Evolutionary conservation across 768 basidiomycete genomes (phyloP).

Genomic region (Sistotremastrum suecicum): DNA sequence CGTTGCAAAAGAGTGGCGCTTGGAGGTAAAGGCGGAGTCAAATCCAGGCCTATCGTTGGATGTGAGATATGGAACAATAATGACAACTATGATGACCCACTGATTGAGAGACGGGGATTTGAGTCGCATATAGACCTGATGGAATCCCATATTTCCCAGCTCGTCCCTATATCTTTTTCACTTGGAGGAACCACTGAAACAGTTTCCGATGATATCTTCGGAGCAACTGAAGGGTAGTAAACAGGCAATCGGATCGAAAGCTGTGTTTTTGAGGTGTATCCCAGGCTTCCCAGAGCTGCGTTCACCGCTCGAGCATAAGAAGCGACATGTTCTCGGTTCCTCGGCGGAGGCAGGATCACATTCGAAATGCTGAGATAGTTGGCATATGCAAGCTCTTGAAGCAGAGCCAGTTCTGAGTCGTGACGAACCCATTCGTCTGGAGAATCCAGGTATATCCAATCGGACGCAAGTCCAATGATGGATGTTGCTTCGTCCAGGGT

Average conservation of each 20-base stretch:
- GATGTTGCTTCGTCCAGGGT: slow-evolving; percentile 70
- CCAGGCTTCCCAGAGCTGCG: slow-evolving; percentile 53
- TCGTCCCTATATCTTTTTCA: slow-evolving; percentile 50
- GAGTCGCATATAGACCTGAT: slow-evolving; percentile 86
- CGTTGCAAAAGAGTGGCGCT: slow-evolving; percentile 62
- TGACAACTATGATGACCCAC: slow-evolving; percentile 26
- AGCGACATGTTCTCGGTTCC: slow-evolving; percentile 67
- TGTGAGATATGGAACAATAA: slow-evolving; percentile 4
- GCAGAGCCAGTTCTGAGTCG: slow-evolving; percentile 90
- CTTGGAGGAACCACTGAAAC: background rate
- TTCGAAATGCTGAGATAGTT: slow-evolving; percentile 80
- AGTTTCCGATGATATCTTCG: background rate
- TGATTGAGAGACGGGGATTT: slow-evolving; percentile 53
- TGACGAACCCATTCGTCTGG: slow-evolving; percentile 88
- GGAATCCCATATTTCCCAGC: slow-evolving; percentile 99
- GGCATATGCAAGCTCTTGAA: slow-evolving; percentile 86
- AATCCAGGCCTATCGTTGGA: slow-evolving; percentile 63
- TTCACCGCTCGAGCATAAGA: slow-evolving; percentile 90
- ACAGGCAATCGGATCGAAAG: slow-evolving; percentile 76
- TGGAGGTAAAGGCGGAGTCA: slow-evolving; percentile 76
- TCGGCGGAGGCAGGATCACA: slow-evolving; percentile 80
- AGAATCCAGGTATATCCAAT: slow-evolving; percentile 93
- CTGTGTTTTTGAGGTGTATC: slow-evolving; percentile 43
- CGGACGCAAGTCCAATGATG: slow-evolving; percentile 66
- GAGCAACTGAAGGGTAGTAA: slow-evolving; percentile 54